Conservation (phyloP, 2,329 filamentous ascomycete species). For the Neocucurbitaria cava region DNA sequence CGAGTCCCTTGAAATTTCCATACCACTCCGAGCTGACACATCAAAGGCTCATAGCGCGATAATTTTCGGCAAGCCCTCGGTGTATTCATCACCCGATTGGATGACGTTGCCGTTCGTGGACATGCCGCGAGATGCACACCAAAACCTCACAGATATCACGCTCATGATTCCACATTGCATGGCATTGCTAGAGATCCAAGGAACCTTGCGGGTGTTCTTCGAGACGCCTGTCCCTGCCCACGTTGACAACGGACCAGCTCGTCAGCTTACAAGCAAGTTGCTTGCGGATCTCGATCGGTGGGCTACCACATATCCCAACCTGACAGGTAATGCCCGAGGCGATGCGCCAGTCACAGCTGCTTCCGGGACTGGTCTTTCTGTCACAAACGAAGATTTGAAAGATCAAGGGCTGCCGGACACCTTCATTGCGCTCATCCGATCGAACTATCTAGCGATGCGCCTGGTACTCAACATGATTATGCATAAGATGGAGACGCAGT, state of each 20-base stretch:
- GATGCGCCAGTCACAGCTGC: conserved; percentile 17
- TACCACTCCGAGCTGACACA: conserved; percentile 15
- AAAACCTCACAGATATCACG: conserved; percentile 34
- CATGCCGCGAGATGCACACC: conserved; percentile 32
- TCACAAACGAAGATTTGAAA: background rate
- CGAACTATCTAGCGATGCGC: conserved; percentile 6
- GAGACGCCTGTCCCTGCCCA: conserved; percentile 13
- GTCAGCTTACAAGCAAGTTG: conserved; percentile 20
- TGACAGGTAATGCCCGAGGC: conserved; percentile 14
- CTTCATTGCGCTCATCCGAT: conserved; percentile 2
- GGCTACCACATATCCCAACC: conserved; percentile 28
- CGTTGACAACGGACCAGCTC: conserved; percentile 18
- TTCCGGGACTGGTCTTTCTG: background rate
- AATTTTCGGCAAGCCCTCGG: conserved; percentile 36
- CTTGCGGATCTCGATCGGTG: conserved; percentile 26
- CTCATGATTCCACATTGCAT: conserved; percentile 36
- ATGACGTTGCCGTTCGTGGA: conserved; percentile 37
- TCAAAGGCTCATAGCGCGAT: conserved; percentile 33
- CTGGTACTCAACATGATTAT: conserved; percentile 11
- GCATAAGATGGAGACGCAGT: conserved; percentile 13
- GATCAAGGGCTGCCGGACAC: background rate
- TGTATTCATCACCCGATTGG: conserved; percentile 37
- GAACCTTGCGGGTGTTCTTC: conserved; percentile 32
- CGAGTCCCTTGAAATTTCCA: background rate
- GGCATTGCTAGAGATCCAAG: conserved; percentile 14